phyloP scores from a whole-genome alignment of 495 filamentous ascomycete genomes.

The Hyaloscypha finlandica region DNA sequence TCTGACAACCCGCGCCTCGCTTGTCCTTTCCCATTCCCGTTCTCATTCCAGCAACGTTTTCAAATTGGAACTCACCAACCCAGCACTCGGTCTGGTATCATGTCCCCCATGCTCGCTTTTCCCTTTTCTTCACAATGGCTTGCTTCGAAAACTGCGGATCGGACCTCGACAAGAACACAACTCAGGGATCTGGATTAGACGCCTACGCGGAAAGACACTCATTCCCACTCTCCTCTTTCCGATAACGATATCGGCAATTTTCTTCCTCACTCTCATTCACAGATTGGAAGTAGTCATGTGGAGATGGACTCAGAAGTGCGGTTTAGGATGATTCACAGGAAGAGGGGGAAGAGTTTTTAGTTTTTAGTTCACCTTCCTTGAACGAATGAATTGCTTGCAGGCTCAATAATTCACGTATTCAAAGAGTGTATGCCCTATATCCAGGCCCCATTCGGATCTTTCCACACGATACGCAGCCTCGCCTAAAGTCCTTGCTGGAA shows the following conservation, averaged over 20 bases:
- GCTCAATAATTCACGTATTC: not conserved
- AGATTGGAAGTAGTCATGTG: too few species aligned
- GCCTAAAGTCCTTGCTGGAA: too few species aligned
- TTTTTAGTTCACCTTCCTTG: not conserved
- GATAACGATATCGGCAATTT: not conserved
- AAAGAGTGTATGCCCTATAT: not conserved
- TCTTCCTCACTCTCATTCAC: too few species aligned
- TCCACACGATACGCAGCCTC: too few species aligned
- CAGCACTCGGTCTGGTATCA: too few species aligned
- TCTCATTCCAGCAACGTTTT: not conserved
- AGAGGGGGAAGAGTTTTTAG: not conserved
- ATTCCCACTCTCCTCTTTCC: not conserved
- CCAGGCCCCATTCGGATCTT: not conserved
- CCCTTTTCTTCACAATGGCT: too few species aligned
- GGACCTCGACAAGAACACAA: not conserved
- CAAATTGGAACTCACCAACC: too few species aligned
- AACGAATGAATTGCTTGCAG: not conserved
- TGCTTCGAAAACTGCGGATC: not conserved
- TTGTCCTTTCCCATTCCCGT: not conserved
- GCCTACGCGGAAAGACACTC: constrained; percentile 9
- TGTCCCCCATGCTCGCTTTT: too few species aligned
- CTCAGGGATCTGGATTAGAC: constrained; percentile 14
- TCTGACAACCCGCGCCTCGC: constrained; percentile 19
- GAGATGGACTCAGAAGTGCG: not conserved
- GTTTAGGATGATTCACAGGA: not conserved